Evolutionary conservation across 2,329 filamentous ascomycete species (phyloP), one percentile per base, ranked within the genome.

Genomic region (Didymella segeticola): DNA sequence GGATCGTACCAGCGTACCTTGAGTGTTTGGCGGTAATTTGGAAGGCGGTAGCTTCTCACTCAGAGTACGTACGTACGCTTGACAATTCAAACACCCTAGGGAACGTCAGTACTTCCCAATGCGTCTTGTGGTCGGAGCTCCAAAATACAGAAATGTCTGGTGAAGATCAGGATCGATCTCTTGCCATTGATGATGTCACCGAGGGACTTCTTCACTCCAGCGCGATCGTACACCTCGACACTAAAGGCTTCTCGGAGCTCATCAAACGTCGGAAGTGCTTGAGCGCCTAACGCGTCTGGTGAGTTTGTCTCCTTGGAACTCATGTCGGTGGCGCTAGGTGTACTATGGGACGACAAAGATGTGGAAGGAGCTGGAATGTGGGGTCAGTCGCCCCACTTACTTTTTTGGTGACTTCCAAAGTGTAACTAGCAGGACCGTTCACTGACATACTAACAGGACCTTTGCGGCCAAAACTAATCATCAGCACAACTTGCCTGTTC

Each of bases 21-120:
- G 63, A 3, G 59, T 65, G 26, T 57, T 53, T 1, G 47, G 3
- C n/a, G 63, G 62, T 2, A 68, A 43, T 2, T 53, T 60, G 4
- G 56, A 59, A 2, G 59, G 63, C 12, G 65, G 63, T 12, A 68
- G 55, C 4, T 56, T 48, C 14, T 61, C 52, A 45, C 60, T 62
- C 11, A 68, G 57, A 14, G 41, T 47, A 4, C 61, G 56, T 8
- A 68, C 57, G 22, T 66, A 68, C 2, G 58, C 62, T 55, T 66
- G 62, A 31, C 65, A 68, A 23, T 65, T 68, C n/a, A 64, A 23
- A 27, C 65, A 68, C 63, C 65, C 65, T 66, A 17, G 8, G 1
- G 10, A 1, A 14, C 27, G 10, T 49, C 17, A 26, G 27, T 11
- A 3, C 0, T 17, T 2, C 17, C 10, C 8, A 14, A 3, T 23